phyloP scores from a whole-genome alignment of 2,329 filamentous ascomycete species.

The Pseudogymnoascus sp. region DNA sequence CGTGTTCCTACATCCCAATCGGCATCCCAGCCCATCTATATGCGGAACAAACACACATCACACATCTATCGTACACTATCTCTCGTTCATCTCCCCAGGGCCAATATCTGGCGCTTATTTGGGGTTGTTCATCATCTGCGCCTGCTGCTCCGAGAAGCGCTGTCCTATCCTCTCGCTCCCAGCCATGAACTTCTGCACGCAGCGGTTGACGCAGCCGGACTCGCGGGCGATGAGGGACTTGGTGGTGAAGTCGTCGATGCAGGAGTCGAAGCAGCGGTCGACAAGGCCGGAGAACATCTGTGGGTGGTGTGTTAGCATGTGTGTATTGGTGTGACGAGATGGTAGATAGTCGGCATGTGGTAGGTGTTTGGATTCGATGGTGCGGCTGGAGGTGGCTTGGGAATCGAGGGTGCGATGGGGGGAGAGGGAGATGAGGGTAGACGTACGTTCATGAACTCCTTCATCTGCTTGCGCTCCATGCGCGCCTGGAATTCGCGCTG shows the following conservation, averaged over 20 bases:
- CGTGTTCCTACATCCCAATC: background rate
- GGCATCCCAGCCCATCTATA: background rate
- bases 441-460: slow-evolving; percentile 95
- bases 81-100: background rate
- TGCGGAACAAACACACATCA: background rate
- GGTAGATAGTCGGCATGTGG: too few relatives aligned
- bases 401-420: background rate
- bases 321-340: background rate
- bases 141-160: slow-evolving; percentile 72
- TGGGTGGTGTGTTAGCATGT: slow-evolving; percentile 16
- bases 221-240: slow-evolving; percentile 86
- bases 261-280: slow-evolving; percentile 91
- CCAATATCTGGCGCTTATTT: background rate
- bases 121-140: slow-evolving; percentile 43
- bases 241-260: slow-evolving; percentile 97
- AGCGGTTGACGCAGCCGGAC: slow-evolving; percentile 86
- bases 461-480: slow-evolving; percentile 97
- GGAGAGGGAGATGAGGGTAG: slow-evolving; percentile 10
- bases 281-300: slow-evolving; percentile 63
- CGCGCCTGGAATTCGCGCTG: slow-evolving; percentile 89
- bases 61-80: slow-evolving; percentile 7
- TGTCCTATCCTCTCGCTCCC: slow-evolving; percentile 83
- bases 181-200: slow-evolving; percentile 94
- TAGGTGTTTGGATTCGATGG: background rate
- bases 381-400: background rate